Base-by-base conservation (phyloP, 2,329 filamentous ascomycete species). In the Amauroascus verrucosus region DNA sequence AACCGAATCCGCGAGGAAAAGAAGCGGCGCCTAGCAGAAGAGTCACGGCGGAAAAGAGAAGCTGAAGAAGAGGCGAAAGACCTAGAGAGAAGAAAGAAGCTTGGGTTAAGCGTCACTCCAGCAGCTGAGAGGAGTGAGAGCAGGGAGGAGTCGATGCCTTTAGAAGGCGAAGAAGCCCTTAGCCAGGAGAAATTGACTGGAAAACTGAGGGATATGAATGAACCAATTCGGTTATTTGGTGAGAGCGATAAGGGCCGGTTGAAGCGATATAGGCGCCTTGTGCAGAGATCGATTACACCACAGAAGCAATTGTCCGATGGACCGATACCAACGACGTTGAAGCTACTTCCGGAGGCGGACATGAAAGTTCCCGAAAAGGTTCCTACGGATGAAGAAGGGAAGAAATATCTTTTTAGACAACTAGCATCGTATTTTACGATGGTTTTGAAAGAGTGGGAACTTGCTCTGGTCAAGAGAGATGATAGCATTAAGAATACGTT, bases 381-480 rank as follows among this genome's bases (percentile, higher is more conserved):
- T 8, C 79, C 80, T 1, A 75, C 78, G 61, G 85, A 90, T 60
- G 73, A 73, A 18, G 80, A 83, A 38, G 85, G 75, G 0, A 80
- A 82, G 44, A 73, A 78, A 43, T 89, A 85, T 69, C 74, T 98
- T 38, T 91, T 85, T 72, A 79, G 91, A 9, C 91, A 98, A 69
- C 77, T 98, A 53, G 87, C 86, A 18, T 93, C 87, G 47, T 98
- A 96, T 74, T 97, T 98, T 73, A 94, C 87, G 51, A 88, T 98
- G 82, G 82, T 98, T n/a, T 75, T 98, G 54, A 80, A 77, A 43
- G 91, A 94, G 68, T 98, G 94, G 85, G 82, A 90, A 62, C 66
- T 73, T 38, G 89, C 90, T 4, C 79, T 98, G 62, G 80, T 80
- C 5, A 71, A 73, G 45, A 77, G 82, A 47, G 72, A 78, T 26